phyloP scores from a whole-genome alignment of 1,284 basidiomycete genomes.

The Rhodotorula sp. region DNA sequence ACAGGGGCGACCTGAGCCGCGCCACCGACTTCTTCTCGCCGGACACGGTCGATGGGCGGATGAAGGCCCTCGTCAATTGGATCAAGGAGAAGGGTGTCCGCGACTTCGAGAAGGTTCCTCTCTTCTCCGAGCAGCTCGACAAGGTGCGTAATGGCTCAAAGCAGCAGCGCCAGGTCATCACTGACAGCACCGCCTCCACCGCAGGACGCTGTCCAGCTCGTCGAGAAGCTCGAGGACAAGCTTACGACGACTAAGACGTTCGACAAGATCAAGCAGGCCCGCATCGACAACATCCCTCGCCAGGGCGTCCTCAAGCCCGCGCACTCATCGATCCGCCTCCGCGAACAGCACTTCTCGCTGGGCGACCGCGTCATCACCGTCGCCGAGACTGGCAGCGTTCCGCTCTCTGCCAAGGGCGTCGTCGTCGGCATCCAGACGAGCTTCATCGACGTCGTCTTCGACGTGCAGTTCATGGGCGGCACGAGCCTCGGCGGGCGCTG shows the following conservation, averaged over 20 bases:
- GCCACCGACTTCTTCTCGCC: slow-evolving; percentile 70
- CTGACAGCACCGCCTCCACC: too few species aligned
- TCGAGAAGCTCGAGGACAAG: slow-evolving; percentile 70
- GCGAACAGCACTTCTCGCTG: slow-evolving; percentile 82
- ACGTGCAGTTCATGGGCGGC: slow-evolving; percentile 91
- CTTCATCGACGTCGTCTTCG: slow-evolving; percentile 95
- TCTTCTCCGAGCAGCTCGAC: slow-evolving; percentile 86
- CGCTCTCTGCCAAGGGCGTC: slow-evolving; percentile 85
- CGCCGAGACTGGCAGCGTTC: slow-evolving; percentile 85
- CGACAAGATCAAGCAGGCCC: slow-evolving; percentile 75
- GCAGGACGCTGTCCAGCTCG: slow-evolving; percentile 70
- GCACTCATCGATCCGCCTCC: slow-evolving; percentile 84
- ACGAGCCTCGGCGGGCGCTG: slow-evolving; percentile 82
- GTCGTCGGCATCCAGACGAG: slow-evolving; percentile 83
- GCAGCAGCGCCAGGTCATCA: too few species aligned
- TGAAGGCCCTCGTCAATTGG: slow-evolving; percentile 81
- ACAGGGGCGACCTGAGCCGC: slow-evolving; percentile 54
- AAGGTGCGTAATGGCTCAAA: slow-evolving; percentile 57
- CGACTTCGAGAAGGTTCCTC: slow-evolving; percentile 86
- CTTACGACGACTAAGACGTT: slow-evolving; percentile 62
- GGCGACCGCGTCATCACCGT: slow-evolving; percentile 98
- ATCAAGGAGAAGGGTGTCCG: slow-evolving; percentile 78
- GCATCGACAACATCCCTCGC: slow-evolving; percentile 88
- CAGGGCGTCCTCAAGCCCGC: slow-evolving; percentile 90
- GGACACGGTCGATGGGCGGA: slow-evolving; percentile 64